Evolutionary conservation across 2,329 filamentous ascomycete species (phyloP).

Genomic region (Knufia fluminis): DNA sequence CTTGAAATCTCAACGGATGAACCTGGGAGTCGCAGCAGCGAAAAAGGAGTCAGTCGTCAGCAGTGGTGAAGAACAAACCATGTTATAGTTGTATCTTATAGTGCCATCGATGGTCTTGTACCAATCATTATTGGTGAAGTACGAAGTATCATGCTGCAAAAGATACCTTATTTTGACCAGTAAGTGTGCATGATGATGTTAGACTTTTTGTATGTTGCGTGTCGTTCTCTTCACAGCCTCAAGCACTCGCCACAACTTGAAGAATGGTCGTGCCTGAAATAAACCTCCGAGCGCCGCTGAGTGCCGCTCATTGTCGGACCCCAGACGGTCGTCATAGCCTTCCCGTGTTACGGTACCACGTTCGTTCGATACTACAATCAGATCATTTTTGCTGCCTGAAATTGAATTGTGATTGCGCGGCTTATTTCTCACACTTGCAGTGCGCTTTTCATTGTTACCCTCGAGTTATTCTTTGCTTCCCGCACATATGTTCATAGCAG

Average conservation of each 20-base stretch:
- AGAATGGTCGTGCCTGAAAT: not conserved
- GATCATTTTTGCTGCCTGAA: conserved; percentile 9
- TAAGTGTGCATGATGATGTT: too few relatives aligned
- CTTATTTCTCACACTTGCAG: not conserved
- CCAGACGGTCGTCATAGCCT: conserved; percentile 4
- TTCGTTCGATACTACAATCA: not conserved
- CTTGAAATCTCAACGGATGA: too few relatives aligned
- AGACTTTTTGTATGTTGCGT: not conserved
- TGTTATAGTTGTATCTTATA: too few relatives aligned
- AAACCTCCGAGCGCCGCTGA: conserved; percentile 1
- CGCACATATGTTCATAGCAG: not conserved
- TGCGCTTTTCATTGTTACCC: not conserved
- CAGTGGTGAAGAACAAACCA: too few relatives aligned
- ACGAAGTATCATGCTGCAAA: too few relatives aligned
- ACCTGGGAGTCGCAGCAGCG: too few relatives aligned
- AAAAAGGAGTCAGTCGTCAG: too few relatives aligned
- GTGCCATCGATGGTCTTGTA: too few relatives aligned
- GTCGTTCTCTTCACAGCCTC: not conserved
- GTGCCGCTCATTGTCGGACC: not conserved
- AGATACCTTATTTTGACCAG: too few relatives aligned
- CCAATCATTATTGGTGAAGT: too few relatives aligned
- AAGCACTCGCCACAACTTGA: not conserved
- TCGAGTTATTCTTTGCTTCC: not conserved
- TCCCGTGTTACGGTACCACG: too few relatives aligned
- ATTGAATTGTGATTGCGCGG: not conserved